Percentiles rank a stretch among this genome's conserved stretches.
These are phyloP conservation scores for Globisporangium splendens DNA, from an alignment of 352 stramenopile genomes.

Conservation along the genomic window DNA sequence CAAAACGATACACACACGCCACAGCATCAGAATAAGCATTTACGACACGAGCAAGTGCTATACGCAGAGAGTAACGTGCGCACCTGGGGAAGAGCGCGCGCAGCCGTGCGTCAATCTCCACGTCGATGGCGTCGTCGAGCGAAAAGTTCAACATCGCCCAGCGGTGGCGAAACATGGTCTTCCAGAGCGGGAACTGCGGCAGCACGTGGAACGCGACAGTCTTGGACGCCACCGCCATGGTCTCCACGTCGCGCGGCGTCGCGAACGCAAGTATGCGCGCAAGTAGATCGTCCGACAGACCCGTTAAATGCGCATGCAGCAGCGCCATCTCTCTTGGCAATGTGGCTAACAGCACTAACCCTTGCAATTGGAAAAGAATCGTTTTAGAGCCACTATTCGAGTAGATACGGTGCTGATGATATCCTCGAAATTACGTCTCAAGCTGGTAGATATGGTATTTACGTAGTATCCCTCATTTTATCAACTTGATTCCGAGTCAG, in stretches of 20 bases:
- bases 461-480: too few species aligned
- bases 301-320: slow-evolving; percentile 1
- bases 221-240: slow-evolving; percentile 43
- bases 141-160: slow-evolving; percentile 66
- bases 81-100: slow-evolving; percentile 47
- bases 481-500: too few species aligned
- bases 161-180: slow-evolving; percentile 46
- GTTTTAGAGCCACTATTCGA: too few species aligned
- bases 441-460: too few species aligned
- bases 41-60: neutral
- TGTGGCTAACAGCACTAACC: neutral
- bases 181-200: slow-evolving; percentile 57
- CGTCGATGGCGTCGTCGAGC: slow-evolving; percentile 19
- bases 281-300: slow-evolving; percentile 55
- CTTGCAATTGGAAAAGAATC: neutral
- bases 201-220: slow-evolving; percentile 44
- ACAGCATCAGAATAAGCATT: neutral
- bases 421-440: too few species aligned
- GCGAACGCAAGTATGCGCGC: slow-evolving; percentile 39
- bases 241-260: slow-evolving; percentile 50
- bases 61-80: neutral
- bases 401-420: too few species aligned
- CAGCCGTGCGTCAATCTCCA: slow-evolving; percentile 40
- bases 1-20: neutral
- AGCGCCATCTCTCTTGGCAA: neutral